These are phyloP conservation scores for Pyrenophora tritici-repentis DNA, from an alignment of 2,329 filamentous ascomycete species.

Conservation along the genomic window DNA sequence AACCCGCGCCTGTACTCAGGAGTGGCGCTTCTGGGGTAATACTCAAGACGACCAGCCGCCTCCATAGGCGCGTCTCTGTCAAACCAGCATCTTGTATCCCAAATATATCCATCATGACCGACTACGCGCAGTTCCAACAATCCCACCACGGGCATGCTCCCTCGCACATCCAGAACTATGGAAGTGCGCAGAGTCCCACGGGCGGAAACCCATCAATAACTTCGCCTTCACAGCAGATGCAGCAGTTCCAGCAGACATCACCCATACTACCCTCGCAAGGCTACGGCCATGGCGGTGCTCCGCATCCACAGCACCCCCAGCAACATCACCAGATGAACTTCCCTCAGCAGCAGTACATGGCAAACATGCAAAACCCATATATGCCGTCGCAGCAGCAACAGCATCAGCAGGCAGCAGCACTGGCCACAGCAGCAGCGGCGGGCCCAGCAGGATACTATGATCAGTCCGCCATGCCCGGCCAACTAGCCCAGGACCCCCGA, in stretches of 20 bases:
- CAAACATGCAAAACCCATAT: slow-evolving; percentile 74
- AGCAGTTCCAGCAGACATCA: slow-evolving; percentile 68
- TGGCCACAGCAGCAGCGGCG: slow-evolving; percentile 91
- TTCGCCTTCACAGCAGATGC: slow-evolving; percentile 64
- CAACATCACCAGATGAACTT: slow-evolving; percentile 79
- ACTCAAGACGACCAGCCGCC: slow-evolving; percentile 20
- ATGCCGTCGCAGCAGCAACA: slow-evolving; percentile 85
- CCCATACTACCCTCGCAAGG: slow-evolving; percentile 79
- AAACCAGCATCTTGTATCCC: slow-evolving; percentile 27
- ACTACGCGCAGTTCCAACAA: slow-evolving; percentile 56
- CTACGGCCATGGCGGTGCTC: slow-evolving; percentile 67
- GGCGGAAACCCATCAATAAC: slow-evolving; percentile 61
- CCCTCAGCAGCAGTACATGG: slow-evolving; percentile 72
- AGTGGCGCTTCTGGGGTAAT: slow-evolving; percentile 33
- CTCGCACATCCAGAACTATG: slow-evolving; percentile 48
- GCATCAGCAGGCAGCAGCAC: slow-evolving; percentile 91
- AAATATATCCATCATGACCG: slow-evolving; percentile 47
- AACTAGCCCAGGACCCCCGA: slow-evolving; percentile 60
- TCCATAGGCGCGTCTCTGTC: slow-evolving; percentile 34
- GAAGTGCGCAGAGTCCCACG: slow-evolving; percentile 43
- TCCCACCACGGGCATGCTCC: slow-evolving; percentile 52
- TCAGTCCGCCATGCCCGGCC: slow-evolving; percentile 65
- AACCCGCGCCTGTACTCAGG: slow-evolving; percentile 29
- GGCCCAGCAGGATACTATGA: slow-evolving; percentile 70
- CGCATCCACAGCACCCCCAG: slow-evolving; percentile 63